Percentiles rank a stretch among this genome's conserved stretches.
Conservation (phyloP, 1,284 basidiomycete species). For the Ustilago xerochloae region DNA sequence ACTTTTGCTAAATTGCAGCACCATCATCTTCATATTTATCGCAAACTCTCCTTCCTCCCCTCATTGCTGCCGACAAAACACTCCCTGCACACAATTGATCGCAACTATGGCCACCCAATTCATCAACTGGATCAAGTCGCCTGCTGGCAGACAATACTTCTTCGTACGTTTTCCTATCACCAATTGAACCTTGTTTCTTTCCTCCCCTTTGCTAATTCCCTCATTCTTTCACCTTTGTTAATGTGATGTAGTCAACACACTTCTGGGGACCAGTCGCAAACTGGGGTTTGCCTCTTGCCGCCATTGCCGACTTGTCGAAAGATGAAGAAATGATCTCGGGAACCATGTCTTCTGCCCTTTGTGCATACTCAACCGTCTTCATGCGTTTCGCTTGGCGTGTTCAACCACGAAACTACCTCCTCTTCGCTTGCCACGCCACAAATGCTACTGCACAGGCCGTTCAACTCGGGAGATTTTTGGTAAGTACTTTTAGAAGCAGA, state of each 20-base stretch:
- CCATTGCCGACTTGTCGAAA: constrained; percentile 64
- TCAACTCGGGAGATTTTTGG: constrained; percentile 58
- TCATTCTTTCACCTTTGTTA: not conserved
- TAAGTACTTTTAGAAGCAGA: too few relatives aligned
- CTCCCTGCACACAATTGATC: not conserved
- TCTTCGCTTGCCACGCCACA: constrained; percentile 65
- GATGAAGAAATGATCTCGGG: constrained; percentile 66
- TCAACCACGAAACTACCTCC: constrained; percentile 65
- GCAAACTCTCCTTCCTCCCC: not conserved
- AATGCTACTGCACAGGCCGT: constrained; percentile 63
- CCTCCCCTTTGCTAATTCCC: not conserved
- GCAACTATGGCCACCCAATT: constrained; percentile 59
- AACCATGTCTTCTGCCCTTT: constrained; percentile 63
- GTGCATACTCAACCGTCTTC: constrained; percentile 63
- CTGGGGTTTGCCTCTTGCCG: constrained; percentile 67
- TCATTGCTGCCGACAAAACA: not conserved
- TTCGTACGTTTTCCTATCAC: constrained; percentile 50
- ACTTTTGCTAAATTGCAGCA: not conserved
- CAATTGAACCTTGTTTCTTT: not conserved
- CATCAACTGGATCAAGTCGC: constrained; percentile 62
- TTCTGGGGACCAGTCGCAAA: constrained; percentile 68
- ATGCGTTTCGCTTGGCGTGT: constrained; percentile 67
- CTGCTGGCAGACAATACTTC: constrained; percentile 66
- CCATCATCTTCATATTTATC: not conserved
- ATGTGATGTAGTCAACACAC: constrained; percentile 57